Evolutionary conservation across 305 asterid species (phyloP).

Genomic region (Caryopteris hybrid): DNA sequence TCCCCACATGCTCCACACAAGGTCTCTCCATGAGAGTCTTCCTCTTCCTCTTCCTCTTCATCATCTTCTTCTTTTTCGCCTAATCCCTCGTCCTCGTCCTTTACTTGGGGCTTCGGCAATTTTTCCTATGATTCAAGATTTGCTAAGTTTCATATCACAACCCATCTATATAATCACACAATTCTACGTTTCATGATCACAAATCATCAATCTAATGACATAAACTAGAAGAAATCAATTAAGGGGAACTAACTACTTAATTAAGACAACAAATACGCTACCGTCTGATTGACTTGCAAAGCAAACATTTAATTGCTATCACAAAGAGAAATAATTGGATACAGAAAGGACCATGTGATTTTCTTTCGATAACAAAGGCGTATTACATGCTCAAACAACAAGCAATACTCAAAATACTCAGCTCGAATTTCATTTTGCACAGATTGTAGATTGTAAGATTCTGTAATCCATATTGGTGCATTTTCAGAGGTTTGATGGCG

Average conservation of each 20-base stretch:
- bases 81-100: conserved; percentile 40
- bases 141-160: neutral
- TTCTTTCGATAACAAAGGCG: neutral
- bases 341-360: neutral
- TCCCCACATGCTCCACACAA: conserved; percentile 60
- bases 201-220: neutral
- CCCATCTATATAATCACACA: neutral
- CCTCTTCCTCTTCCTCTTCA: conserved; percentile 41
- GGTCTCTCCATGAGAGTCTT: conserved; percentile 52
- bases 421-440: neutral
- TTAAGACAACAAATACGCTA: neutral
- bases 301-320: neutral
- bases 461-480: neutral
- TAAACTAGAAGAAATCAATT: neutral
- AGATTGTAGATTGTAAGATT: neutral
- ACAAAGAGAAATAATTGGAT: neutral
- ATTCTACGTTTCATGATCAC: no score
- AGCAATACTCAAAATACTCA: neutral
- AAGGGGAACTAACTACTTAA: neutral
- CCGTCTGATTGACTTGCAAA: neutral
- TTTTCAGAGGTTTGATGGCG: neutral
- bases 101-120: conserved; percentile 25
- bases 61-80: conserved; percentile 48
- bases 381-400: neutral
- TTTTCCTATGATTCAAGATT: conserved; percentile 30